These are phyloP conservation scores for Ophiocordyceps unilateralis DNA, from an alignment of 2,329 filamentous ascomycete genomes.

Conservation along the genomic window DNA sequence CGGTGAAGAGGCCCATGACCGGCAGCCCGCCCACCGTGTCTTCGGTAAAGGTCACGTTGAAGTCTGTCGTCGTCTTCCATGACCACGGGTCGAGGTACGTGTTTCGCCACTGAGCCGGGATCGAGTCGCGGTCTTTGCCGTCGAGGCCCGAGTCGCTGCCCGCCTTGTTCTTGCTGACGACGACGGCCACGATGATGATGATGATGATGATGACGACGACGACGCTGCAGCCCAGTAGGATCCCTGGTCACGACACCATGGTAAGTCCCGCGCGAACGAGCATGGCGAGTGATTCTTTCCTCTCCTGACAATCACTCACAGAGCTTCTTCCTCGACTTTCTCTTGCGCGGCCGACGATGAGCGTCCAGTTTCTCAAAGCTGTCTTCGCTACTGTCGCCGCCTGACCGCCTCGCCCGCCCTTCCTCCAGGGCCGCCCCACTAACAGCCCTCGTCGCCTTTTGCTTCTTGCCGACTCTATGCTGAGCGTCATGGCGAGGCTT, in stretches of 20 bases:
- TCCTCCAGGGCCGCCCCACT: slow-evolving; percentile 56
- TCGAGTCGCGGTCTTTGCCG: slow-evolving; percentile 33
- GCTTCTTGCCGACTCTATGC: slow-evolving; percentile 10
- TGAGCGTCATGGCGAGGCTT: slow-evolving; percentile 9
- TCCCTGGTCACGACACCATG: slow-evolving; percentile 21
- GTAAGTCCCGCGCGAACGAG: too few species aligned
- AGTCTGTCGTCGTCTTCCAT: slow-evolving; percentile 79
- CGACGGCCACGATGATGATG: slow-evolving; percentile 44
- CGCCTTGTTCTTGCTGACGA: slow-evolving; percentile 43
- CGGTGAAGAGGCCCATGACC: slow-evolving; percentile 71
- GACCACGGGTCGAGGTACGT: slow-evolving; percentile 76
- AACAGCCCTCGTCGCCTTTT: slow-evolving; percentile 43
- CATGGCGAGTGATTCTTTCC: neutral
- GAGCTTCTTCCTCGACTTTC: slow-evolving; percentile 41
- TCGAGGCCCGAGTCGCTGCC: slow-evolving; percentile 21
- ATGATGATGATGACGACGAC: slow-evolving; percentile 50
- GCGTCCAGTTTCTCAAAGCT: slow-evolving; percentile 31
- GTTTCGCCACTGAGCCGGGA: slow-evolving; percentile 50
- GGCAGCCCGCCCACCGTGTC: slow-evolving; percentile 72
- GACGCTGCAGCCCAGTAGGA: slow-evolving; percentile 35
- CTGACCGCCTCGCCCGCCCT: slow-evolving; percentile 25
- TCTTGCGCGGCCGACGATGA: slow-evolving; percentile 23
- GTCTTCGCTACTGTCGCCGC: slow-evolving; percentile 20
- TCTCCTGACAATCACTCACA: slow-evolving; percentile 27
- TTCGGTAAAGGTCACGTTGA: slow-evolving; percentile 88